Base-by-base conservation (phyloP, 768 basidiomycete species). In the Boletus reticulatus region DNA sequence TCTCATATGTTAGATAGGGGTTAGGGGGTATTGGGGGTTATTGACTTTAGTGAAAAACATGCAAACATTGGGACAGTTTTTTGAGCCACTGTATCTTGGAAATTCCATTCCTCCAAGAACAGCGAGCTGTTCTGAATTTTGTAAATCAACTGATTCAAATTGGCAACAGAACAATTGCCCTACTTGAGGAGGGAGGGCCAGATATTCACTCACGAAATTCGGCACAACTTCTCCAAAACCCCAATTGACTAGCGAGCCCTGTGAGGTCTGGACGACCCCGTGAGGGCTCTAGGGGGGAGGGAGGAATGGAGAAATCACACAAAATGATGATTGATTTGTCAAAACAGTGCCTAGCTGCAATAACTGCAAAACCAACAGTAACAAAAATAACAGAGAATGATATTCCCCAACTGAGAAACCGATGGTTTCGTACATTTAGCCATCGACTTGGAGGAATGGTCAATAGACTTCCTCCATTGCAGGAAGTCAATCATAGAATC, bases 91-190 rank as follows among this genome's bases (percentile, higher is more conserved):
- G 19, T 32, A 32, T 46, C 5, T 13, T 46, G 0, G 45, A 19
- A 14, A 46, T 32, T 7, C 45, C 29, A 19, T 34, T 47, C 46
- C 32, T 36, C 0, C 4, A 1, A 14, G 14, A 47, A 36, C 11
- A n/a, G 2, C 2, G 9, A 36, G 31, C 9, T 3, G 8, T 17
- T 13, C 19, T 47, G 0, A 14, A 22, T 9, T 47, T 47, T 3
- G 0, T 5, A 1, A 8, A 36, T 4, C 11, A 47, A 6, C 4
- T 0, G 1, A 20, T 47, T 9, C n/a, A 14, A 2, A 47, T 47
- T 16, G 14, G 20, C 4, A 4, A 14, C 5, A 1, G 2, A 0
- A 22, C 0, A 1, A 36, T 47, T 2, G 0, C 13, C 2, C 14
- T 34, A 3, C 8, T 32, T 0, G 4, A 47, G 32, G 6, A 47